Percentiles rank a stretch among this genome's conserved stretches.
Evolutionary conservation across 495 filamentous ascomycete genomes (phyloP).

Genomic region (Trichoderma gamsii): DNA sequence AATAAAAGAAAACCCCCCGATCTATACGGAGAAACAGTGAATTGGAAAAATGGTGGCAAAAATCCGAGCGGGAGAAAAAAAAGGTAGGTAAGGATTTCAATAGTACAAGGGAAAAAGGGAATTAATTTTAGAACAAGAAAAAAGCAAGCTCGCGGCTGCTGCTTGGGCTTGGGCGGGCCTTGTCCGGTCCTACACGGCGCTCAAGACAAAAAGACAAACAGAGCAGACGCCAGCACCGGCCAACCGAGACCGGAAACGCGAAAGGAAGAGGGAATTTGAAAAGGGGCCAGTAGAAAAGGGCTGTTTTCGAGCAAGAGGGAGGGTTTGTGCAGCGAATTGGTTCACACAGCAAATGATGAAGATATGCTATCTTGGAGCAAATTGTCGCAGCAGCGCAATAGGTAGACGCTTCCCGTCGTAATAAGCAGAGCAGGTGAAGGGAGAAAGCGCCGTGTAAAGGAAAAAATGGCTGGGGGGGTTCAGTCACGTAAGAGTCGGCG

Average conservation of each 20-base stretch:
- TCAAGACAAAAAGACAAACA: background rate
- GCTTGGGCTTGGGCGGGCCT: background rate
- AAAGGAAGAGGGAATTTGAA: too few relatives aligned
- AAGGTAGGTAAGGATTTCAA: background rate
- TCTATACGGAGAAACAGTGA: background rate
- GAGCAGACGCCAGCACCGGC: too few relatives aligned
- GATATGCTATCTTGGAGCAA: too few relatives aligned
- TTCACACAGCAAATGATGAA: too few relatives aligned
- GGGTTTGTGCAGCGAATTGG: too few relatives aligned
- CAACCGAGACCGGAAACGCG: too few relatives aligned
- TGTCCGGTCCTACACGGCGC: constrained; percentile 4
- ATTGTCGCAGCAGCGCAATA: background rate
- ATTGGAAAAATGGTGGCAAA: background rate
- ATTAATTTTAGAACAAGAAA: background rate
- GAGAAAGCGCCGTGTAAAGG: background rate
- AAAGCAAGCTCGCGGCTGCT: background rate
- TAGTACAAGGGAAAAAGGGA: constrained; percentile 3
- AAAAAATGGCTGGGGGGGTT: background rate
- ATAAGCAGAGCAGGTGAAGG: background rate
- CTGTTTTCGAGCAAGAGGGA: too few relatives aligned
- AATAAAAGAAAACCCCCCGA: background rate
- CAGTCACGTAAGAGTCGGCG: background rate
- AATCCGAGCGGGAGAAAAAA: background rate
- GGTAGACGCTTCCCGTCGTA: background rate
- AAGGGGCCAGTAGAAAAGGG: too few relatives aligned